A percentile compares a stretch with the other conserved stretches of the same genome.
These are phyloP conservation scores for Cladosporium austrohemisphaericum DNA, from an alignment of 2,329 filamentous ascomycete genomes.

Conservation along the genomic window DNA sequence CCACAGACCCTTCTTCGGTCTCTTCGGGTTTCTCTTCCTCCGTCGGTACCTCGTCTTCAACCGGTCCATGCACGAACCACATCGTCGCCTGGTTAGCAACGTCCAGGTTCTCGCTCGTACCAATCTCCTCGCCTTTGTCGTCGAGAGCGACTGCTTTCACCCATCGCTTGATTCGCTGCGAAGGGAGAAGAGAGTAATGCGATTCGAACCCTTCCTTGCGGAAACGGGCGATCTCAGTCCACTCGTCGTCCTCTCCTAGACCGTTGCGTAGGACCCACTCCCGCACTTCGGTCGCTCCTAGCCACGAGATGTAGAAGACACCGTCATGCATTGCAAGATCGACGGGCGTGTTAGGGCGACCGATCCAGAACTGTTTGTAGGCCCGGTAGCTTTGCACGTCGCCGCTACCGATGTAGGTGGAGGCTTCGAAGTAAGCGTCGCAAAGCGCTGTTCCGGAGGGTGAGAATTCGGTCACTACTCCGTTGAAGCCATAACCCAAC, in stretches of 20 bases:
- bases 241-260: not conserved
- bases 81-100: slow-evolving; percentile 15
- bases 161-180: slow-evolving; percentile 22
- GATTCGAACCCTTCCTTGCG: slow-evolving; percentile 41
- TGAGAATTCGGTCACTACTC: slow-evolving; percentile 39
- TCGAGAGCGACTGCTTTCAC: slow-evolving; percentile 30
- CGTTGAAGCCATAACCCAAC: slow-evolving; percentile 52
- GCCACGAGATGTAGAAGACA: slow-evolving; percentile 54
- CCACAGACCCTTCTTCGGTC: not conserved
- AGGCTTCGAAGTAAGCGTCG: slow-evolving; percentile 45
- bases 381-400: slow-evolving; percentile 50
- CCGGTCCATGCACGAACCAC: slow-evolving; percentile 9
- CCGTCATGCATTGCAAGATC: slow-evolving; percentile 23
- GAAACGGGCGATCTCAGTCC: slow-evolving; percentile 21
- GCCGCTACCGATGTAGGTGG: slow-evolving; percentile 32
- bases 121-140: slow-evolving; percentile 18
- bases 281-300: slow-evolving; percentile 45
- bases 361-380: slow-evolving; percentile 50
- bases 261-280: slow-evolving; percentile 46
- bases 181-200: slow-evolving; percentile 20
- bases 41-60: not conserved
- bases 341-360: slow-evolving; percentile 25
- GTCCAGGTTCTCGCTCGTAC: slow-evolving; percentile 17
- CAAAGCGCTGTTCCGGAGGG: slow-evolving; percentile 48
- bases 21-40: not conserved